Evolutionary conservation across 169 alveolate species (phyloP).

Genomic region (Sarcocystis neurona): DNA sequence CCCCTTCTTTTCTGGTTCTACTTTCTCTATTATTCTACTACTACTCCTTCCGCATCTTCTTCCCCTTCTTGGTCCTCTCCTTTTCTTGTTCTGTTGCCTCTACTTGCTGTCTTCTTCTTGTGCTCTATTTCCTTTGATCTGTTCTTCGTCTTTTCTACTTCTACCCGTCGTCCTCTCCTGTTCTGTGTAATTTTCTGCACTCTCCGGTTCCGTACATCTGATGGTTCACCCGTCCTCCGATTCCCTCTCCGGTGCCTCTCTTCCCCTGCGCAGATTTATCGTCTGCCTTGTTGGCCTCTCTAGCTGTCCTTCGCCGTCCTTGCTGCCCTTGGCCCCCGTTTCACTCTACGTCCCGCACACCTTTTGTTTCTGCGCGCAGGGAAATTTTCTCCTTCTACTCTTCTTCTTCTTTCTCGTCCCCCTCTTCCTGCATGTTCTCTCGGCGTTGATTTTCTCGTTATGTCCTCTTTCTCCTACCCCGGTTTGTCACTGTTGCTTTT

Average conservation of each 20-base stretch:
- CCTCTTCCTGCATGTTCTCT: background rate
- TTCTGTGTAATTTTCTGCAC: background rate
- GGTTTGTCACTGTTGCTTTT: too few relatives aligned
- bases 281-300: too few relatives aligned
- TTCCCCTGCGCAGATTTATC: too few relatives aligned
- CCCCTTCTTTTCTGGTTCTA: background rate
- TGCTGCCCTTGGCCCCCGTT: background rate
- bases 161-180: too few relatives aligned
- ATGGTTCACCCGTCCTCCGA: too few relatives aligned
- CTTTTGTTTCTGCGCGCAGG: background rate
- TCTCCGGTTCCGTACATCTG: background rate
- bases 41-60: background rate
- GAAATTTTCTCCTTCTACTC: background rate
- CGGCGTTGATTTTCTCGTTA: background rate
- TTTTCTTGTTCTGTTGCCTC: background rate
- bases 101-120: background rate
- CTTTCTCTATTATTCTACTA: background rate
- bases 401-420: background rate
- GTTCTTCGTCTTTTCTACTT: background rate
- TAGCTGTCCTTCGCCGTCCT: too few relatives aligned
- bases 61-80: background rate
- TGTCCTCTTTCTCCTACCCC: background rate
- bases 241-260: too few relatives aligned
- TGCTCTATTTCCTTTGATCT: background rate
- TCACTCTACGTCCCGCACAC: background rate